Percentiles rank a stretch among this genome's conserved stretches.
Conservation (phyloP, 2,329 filamentous ascomycete genomes). For the Tolypocladium ophioglossoides region DNA sequence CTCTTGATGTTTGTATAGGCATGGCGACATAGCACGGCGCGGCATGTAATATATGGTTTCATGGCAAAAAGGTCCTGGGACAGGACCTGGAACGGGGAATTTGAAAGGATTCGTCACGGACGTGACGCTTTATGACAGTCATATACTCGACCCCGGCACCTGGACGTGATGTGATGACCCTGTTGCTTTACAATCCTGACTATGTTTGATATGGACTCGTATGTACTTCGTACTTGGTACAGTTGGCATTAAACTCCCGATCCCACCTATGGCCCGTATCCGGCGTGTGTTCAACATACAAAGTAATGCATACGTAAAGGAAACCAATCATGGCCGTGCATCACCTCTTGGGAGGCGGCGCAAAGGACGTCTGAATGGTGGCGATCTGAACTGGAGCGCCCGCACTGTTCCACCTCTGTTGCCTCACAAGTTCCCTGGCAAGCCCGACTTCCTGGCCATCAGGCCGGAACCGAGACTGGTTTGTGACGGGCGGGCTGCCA, state of each 20-base stretch:
- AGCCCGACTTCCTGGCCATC: not conserved
- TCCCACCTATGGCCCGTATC: not conserved
- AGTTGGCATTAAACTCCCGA: not conserved
- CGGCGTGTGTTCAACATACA: not conserved
- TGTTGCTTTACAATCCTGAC: not conserved
- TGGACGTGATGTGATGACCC: not conserved
- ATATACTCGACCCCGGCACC: no score
- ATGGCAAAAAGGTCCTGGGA: not conserved
- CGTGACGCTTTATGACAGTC: not conserved
- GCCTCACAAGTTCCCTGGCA: not conserved
- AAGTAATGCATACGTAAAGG: no score
- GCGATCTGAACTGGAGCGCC: conserved; percentile 24
- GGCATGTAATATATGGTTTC: not conserved
- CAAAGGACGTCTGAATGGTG: conserved; percentile 27
- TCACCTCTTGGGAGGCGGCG: conserved; percentile 22
- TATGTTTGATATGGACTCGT: not conserved
- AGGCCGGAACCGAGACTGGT: not conserved
- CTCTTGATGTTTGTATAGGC: conserved; percentile 2
- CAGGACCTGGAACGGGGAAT: not conserved
- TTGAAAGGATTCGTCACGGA: not conserved
- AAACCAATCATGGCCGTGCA: not conserved
- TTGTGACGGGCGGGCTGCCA: not conserved
- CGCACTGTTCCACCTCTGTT: conserved; percentile 9
- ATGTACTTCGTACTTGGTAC: no score
- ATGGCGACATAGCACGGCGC: not conserved